Conservation (phyloP, 768 basidiomycete genomes). For the Tylopilus balloui region DNA sequence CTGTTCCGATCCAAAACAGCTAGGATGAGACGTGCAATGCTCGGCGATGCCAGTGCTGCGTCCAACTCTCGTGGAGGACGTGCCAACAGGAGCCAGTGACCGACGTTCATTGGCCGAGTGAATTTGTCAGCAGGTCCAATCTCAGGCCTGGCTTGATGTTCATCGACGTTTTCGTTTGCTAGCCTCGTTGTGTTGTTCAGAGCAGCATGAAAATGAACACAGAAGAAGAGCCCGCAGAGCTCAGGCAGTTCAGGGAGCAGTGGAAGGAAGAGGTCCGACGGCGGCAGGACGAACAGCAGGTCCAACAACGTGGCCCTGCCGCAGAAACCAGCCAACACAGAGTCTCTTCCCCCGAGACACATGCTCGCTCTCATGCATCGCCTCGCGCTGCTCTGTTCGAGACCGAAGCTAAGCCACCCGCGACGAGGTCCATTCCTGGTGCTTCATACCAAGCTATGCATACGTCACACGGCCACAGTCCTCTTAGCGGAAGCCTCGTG, state of each 20-base stretch:
- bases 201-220: neutral
- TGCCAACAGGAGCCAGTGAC: no score
- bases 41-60: no score
- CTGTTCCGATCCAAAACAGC: no score
- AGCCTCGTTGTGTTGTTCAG: neutral
- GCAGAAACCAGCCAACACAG: neutral
- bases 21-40: no score
- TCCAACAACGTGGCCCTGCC: conserved; percentile 2
- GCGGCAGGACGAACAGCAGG: conserved; percentile 21
- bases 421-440: conserved; percentile 11
- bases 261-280: conserved; percentile 65
- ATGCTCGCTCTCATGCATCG: conserved; percentile 2
- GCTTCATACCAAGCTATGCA: conserved; percentile 13
- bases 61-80: no score
- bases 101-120: no score
- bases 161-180: neutral
- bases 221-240: conserved; percentile 53
- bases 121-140: no score
- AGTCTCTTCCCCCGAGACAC: conserved; percentile 6
- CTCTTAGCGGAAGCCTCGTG: conserved; percentile 35
- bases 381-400: neutral
- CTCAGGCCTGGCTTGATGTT: neutral
- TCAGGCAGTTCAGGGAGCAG: conserved; percentile 63
- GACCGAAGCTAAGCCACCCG: conserved; percentile 8
- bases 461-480: conserved; percentile 25